Conservation (phyloP, 2,329 filamentous ascomycete species). For the Diaporthe destruens region DNA sequence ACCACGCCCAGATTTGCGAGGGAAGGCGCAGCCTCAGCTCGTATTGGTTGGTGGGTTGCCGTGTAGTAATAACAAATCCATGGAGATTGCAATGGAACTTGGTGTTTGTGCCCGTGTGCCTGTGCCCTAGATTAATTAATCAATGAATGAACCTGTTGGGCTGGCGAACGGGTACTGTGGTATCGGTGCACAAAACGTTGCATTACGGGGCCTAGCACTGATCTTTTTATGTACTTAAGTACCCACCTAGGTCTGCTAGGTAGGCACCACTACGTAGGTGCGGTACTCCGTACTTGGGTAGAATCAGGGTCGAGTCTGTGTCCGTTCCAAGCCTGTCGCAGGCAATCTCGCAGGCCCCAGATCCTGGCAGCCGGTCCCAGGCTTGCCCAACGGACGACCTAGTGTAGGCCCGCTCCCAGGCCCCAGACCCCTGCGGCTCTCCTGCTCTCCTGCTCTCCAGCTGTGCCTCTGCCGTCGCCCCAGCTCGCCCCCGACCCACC, state of each 20-base stretch:
- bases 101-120: constrained; percentile 8
- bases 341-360: constrained; percentile 29
- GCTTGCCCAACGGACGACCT: neutral
- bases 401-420: neutral
- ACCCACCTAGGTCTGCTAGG: too few species aligned
- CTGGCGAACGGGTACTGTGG: neutral
- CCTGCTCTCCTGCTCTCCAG: constrained; percentile 8
- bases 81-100: constrained; percentile 33
- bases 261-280: too few species aligned
- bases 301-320: neutral
- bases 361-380: constrained; percentile 20
- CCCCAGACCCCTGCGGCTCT: neutral
- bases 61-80: constrained; percentile 23
- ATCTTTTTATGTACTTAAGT: too few species aligned
- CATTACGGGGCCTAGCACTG: too few species aligned
- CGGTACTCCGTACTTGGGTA: neutral
- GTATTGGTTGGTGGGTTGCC: constrained; percentile 13
- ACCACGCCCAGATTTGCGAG: neutral
- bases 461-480: constrained; percentile 10
- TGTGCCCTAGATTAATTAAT: too few species aligned
- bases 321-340: constrained; percentile 23
- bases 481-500: constrained; percentile 11
- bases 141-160: too few species aligned
- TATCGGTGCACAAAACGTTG: too few species aligned
- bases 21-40: constrained; percentile 13